phyloP scores from a whole-genome alignment of 1,284 basidiomycete species.

The Porogramme epimiltina region DNA sequence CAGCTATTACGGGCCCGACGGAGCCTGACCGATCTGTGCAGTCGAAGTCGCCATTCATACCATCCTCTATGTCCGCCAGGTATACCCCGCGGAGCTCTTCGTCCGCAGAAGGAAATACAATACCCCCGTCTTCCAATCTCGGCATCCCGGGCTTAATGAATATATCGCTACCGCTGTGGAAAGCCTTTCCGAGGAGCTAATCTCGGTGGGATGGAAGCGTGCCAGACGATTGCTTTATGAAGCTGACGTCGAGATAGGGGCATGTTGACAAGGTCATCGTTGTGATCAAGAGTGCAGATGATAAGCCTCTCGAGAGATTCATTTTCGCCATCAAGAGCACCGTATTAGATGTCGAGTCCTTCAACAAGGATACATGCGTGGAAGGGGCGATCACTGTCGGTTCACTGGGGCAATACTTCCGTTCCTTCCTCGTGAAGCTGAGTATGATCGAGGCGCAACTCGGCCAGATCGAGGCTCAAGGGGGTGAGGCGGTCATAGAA shows the following conservation, averaged over 20 bases:
- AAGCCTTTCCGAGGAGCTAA: slow-evolving; percentile 75
- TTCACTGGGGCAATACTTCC: slow-evolving; percentile 76
- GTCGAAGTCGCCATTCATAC: slow-evolving; percentile 94
- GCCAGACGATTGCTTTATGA: slow-evolving; percentile 7
- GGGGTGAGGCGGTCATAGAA: no score
- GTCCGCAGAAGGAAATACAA: slow-evolving; percentile 86
- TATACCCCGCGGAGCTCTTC: slow-evolving; percentile 91
- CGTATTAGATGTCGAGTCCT: slow-evolving; percentile 62
- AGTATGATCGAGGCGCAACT: slow-evolving; percentile 81
- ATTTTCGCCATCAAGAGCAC: slow-evolving; percentile 77
- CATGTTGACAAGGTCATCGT: slow-evolving; percentile 75
- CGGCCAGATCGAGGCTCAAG: slow-evolving; percentile 43
- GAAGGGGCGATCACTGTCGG: slow-evolving; percentile 65
- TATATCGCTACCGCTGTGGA: slow-evolving; percentile 85
- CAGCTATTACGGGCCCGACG: background rate
- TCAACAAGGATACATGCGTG: slow-evolving; percentile 66
- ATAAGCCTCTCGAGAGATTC: slow-evolving; percentile 79
- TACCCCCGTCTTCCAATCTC: slow-evolving; percentile 88
- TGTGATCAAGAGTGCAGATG: slow-evolving; percentile 77
- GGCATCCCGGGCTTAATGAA: slow-evolving; percentile 84
- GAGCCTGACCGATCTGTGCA: slow-evolving; percentile 31
- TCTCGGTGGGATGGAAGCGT: slow-evolving; percentile 43
- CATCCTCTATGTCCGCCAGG: slow-evolving; percentile 85
- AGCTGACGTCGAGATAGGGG: slow-evolving; percentile 45
- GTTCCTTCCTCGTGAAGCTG: slow-evolving; percentile 85